These are phyloP conservation scores for Starmera dryadoides DNA, from an alignment of 805 yeast species.

Conservation along the genomic window DNA sequence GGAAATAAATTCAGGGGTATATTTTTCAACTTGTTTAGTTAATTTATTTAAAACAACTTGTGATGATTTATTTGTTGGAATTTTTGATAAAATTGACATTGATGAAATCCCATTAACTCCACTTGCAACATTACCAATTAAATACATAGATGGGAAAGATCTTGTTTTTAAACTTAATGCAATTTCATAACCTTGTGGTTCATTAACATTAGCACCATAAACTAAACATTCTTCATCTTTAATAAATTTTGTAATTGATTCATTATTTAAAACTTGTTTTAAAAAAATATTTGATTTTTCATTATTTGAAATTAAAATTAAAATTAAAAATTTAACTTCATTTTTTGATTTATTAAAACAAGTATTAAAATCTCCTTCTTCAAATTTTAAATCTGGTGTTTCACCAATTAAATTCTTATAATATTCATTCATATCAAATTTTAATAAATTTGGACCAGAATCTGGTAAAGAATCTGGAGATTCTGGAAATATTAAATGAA, in stretches of 20 bases:
- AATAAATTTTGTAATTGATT: conserved; percentile 30
- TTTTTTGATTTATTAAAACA: conserved; percentile 11
- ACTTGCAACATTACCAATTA: conserved; percentile 53
- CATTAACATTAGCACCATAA: conserved; percentile 58
- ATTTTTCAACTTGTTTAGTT: conserved; percentile 40
- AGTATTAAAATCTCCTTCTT: conserved; percentile 15
- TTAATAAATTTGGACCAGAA: conserved; percentile 14
- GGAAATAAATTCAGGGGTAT: conserved; percentile 51
- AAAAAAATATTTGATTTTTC: conserved; percentile 31
- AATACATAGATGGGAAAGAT: conserved; percentile 47
- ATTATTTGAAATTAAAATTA: conserved; percentile 13
- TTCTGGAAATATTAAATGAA: conserved; percentile 29
- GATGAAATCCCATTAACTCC: conserved; percentile 23
- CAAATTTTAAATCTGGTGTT: conserved; percentile 4
- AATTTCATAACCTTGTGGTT: conserved; percentile 61
- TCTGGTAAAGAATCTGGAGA: conserved; percentile 25
- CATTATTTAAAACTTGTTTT: conserved; percentile 38
- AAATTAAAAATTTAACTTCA: conserved; percentile 14
- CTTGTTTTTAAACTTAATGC: conserved; percentile 47
- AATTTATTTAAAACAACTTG: conserved; percentile 29
- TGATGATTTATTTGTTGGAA: conserved; percentile 20
- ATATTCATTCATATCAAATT: conserved; percentile 8
- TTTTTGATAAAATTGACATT: conserved; percentile 25
- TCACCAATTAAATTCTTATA: conserved; percentile 12
- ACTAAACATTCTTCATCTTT: conserved; percentile 39